Base-by-base conservation (phyloP, 345 rosid species). In the Cardamine chenopodiifolia region DNA sequence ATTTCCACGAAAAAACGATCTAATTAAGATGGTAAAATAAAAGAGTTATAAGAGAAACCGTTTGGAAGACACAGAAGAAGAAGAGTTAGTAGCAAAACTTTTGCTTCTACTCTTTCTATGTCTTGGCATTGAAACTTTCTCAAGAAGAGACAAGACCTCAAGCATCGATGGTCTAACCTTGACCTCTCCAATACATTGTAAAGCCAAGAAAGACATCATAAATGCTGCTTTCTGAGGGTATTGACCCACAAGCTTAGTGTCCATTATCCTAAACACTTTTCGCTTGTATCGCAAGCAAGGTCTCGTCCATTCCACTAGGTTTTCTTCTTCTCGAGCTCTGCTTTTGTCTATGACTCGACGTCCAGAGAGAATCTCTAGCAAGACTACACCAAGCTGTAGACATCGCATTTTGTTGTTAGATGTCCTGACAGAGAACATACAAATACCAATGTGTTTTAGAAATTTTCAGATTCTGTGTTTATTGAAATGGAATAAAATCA, bases 351-450 rank as follows among this genome's bases (percentile, higher is more conserved):
- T 68, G 22, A 84, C 98, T 39, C 89, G 71, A 66, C 83, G 83
- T 57, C 97, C 97, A 7, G 92, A 79, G 1, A 93, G 81, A 40
- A 93, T 58, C 82, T 93, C 98, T 44, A 93, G 70, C 73, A 90
- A 65, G 59, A 93, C 92, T 40, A 90, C 96, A 11, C 98, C 97
- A 89, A 90, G 83, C 98, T 88, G 75, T 90, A 93, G 35, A 93
- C 96, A 18, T 93, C 97, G 39, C 97, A 89, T 84, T 89, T 93
- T 15, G 97, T 88, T 53, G 95, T 90, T 85, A 93, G 75, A 83
- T 85, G 97, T 78, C 98, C 98, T 92, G 89, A 29, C 19, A 29
- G 2, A 40, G 7, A 70, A 39, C 35, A 61, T 4, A 62, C 28
- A 57, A 49, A 40, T 8, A 17, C 37, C n/a, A 29, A 49, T 28